Base-by-base conservation (phyloP, 164 flowering plant species). In the Stephania yunnanensis region DNA sequence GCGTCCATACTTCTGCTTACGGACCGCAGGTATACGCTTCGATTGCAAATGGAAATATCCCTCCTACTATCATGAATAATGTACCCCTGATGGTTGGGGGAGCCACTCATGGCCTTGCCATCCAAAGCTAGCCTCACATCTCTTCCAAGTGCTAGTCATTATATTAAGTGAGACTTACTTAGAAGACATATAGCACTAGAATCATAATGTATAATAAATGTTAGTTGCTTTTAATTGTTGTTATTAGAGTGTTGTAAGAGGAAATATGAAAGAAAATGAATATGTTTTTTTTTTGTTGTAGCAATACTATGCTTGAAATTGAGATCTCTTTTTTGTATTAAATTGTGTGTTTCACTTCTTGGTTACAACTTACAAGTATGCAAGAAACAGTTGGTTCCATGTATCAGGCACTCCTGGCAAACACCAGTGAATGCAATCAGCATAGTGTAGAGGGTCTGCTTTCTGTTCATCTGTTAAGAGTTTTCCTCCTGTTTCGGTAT, bases 391-490 rank as follows among this genome's bases (percentile, higher is more conserved):
- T 67, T 72, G 64, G 10, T 79, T 79, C 81, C 81, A 79, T 71
- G 78, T 75, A 72, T 75, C 78, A 1, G 78, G 78, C 30, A 79
- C 71, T 25, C 72, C 75, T 19, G 81, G 98, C 71, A 95, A 69
- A 67, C 99, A 93, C 95, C 95, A 95, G 75, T 95, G 99, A 71
- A 93, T 92, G 81, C 97, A 95, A 78, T 95, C 99, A 8, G 98
- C 98, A 72, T 86, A 73, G 61, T 76, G 87, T 17, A 81, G 50
- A 0, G 96, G 96, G 69, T 93, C 93, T 0, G 89, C 87, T 67
- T 87, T 92, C 53, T 95, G 83, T 77, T 92, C 91, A 6, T 87
- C 89, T 1, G 90, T 91, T 52, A 95, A 70, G 50, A 92, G 64
- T 69, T 86, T 87, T 15, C 98, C 99, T n/a, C 85, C 88, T 0